Evolutionary conservation across 2,329 filamentous ascomycete genomes (phyloP).

Genomic region (Verticillium nonalfalfae): DNA sequence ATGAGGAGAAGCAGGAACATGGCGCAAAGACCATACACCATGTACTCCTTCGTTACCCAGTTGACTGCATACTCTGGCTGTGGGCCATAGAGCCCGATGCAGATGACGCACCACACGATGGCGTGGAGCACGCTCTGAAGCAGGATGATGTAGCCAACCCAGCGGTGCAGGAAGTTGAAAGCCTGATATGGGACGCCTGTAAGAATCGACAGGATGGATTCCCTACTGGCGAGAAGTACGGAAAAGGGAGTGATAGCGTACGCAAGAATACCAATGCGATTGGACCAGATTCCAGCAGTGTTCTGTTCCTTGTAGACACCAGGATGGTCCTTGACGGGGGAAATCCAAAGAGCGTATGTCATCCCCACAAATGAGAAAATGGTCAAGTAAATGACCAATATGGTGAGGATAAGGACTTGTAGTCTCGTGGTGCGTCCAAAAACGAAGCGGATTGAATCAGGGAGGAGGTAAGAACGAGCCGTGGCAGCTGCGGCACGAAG

Average conservation of each 20-base stretch:
- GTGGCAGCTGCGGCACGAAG: slow-evolving; percentile 15
- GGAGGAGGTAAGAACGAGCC: slow-evolving; percentile 44
- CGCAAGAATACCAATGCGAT: slow-evolving; percentile 65
- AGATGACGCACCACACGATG: slow-evolving; percentile 62
- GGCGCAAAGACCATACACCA: slow-evolving; percentile 67
- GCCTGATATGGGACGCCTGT: slow-evolving; percentile 70
- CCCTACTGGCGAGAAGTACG: slow-evolving; percentile 57
- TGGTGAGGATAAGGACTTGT: slow-evolving; percentile 55
- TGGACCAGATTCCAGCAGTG: slow-evolving; percentile 59
- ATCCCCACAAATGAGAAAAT: slow-evolving; percentile 67
- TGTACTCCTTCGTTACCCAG: slow-evolving; percentile 60
- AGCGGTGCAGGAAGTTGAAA: slow-evolving; percentile 73
- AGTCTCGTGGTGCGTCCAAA: slow-evolving; percentile 65
- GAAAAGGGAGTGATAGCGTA: slow-evolving; percentile 70
- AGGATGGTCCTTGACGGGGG: slow-evolving; percentile 52
- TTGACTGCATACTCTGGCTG: slow-evolving; percentile 52
- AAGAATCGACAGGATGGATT: slow-evolving; percentile 62
- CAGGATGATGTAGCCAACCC: slow-evolving; percentile 69
- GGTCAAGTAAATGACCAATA: slow-evolving; percentile 55
- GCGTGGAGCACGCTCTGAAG: slow-evolving; percentile 63
- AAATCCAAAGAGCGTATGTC: slow-evolving; percentile 61
- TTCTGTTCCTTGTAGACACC: slow-evolving; percentile 57
- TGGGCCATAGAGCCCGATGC: slow-evolving; percentile 62
- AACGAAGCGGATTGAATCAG: slow-evolving; percentile 48
- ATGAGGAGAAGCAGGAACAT: slow-evolving; percentile 57